These are phyloP conservation scores for Mycena alexandri DNA, from an alignment of 768 basidiomycete species.

Conservation along the genomic window DNA sequence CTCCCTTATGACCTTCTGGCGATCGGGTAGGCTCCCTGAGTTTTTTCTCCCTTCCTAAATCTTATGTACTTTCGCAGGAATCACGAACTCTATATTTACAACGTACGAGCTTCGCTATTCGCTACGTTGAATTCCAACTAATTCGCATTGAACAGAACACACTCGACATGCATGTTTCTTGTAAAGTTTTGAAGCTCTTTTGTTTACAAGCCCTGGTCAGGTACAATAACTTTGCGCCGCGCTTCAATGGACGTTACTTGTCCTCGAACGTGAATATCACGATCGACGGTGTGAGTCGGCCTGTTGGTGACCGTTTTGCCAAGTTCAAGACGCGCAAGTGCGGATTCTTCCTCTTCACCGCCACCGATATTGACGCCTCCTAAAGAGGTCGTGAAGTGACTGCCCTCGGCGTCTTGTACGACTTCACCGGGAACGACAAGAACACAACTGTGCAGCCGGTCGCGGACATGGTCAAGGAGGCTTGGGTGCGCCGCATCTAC, in stretches of 20 bases:
- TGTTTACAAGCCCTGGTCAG: background rate
- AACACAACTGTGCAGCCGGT: conserved; percentile 85
- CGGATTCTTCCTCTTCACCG: conserved; percentile 33
- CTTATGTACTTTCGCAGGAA: conserved; percentile 58
- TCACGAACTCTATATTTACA: conserved; percentile 54
- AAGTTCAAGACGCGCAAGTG: conserved; percentile 85
- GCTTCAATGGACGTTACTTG: conserved; percentile 49
- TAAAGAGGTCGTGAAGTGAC: conserved; percentile 77
- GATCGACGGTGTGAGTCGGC: conserved; percentile 55
- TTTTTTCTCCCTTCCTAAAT: no score
- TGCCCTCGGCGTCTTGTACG: conserved; percentile 82
- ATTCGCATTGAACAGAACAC: conserved; percentile 24
- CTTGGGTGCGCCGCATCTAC: conserved; percentile 64
- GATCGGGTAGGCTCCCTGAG: conserved; percentile 56
- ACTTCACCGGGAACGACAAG: conserved; percentile 78
- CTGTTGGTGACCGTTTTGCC: conserved; percentile 64
- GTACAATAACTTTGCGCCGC: conserved; percentile 35
- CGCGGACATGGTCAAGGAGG: conserved; percentile 80
- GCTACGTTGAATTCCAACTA: background rate
- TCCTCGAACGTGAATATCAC: conserved; percentile 92
- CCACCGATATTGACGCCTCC: background rate
- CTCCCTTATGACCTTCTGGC: conserved; percentile 87
- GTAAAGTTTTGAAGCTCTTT: background rate
- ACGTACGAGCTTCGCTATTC: conserved; percentile 4
- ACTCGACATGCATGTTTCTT: conserved; percentile 9